These are phyloP conservation scores for Mercurialis annua DNA, from an alignment of 345 rosid species.

Conservation along the genomic window DNA sequence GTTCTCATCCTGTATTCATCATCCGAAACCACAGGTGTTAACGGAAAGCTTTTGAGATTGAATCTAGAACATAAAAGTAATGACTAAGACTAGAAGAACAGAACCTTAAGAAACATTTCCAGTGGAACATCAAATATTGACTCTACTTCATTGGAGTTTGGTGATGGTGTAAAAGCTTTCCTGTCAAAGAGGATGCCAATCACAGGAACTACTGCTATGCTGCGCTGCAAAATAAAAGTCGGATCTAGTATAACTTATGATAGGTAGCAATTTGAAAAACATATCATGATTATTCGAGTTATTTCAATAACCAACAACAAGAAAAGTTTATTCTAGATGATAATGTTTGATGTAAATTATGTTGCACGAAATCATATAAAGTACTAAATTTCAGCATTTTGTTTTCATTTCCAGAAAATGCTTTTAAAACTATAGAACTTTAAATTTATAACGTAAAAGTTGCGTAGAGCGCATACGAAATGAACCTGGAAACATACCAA, in stretches of 20 bases:
- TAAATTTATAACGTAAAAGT: too few relatives aligned
- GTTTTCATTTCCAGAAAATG: too few relatives aligned
- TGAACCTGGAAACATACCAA: background rate
- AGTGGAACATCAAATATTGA: constrained; percentile 61
- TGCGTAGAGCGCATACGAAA: background rate
- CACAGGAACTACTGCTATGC: constrained; percentile 54
- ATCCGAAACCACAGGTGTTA: background rate
- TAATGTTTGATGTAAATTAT: too few relatives aligned
- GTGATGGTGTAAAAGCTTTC: constrained; percentile 45
- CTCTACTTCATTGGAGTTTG: constrained; percentile 54
- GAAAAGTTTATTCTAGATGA: too few relatives aligned
- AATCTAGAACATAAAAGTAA: background rate
- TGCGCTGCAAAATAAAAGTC: constrained; percentile 32
- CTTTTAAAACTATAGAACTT: background rate
- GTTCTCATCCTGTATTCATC: constrained; percentile 43
- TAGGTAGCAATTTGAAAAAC: too few relatives aligned
- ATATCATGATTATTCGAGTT: too few relatives aligned
- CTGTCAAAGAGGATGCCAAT: constrained; percentile 44
- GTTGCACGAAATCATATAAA: too few relatives aligned
- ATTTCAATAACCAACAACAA: too few relatives aligned
- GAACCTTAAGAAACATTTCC: constrained; percentile 76
- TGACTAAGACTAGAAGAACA: background rate
- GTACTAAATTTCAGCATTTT: too few relatives aligned
- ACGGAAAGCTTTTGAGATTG: background rate
- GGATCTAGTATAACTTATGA: too few relatives aligned